These are phyloP conservation scores for Herpetospermum pedunculosum DNA, from an alignment of 306 rosid species.

Conservation along the genomic window DNA sequence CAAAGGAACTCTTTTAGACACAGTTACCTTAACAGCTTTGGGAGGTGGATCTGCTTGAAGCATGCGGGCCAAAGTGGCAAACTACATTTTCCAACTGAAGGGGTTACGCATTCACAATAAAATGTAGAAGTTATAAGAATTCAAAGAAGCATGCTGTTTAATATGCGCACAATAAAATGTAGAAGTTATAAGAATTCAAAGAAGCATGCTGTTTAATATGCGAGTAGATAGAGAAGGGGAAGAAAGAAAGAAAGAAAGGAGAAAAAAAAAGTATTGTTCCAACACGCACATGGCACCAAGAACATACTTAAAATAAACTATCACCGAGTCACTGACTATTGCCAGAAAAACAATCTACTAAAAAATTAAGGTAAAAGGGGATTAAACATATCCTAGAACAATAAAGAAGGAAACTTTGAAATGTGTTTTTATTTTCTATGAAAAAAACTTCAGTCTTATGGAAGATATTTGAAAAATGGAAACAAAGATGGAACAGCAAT, in stretches of 20 bases:
- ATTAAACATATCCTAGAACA: not conserved
- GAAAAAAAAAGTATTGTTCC: not conserved
- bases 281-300: not conserved
- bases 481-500: not conserved
- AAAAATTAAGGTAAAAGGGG: not conserved
- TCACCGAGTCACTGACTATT: not conserved
- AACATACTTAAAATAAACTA: not conserved
- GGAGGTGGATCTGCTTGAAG: conserved; percentile 99
- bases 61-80: conserved; percentile 87
- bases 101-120: not conserved
- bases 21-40: conserved; percentile 85
- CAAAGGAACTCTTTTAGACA: conserved; percentile 94
- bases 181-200: not conserved
- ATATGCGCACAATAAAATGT: conserved; percentile 4
- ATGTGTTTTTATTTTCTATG: not conserved
- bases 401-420: not conserved
- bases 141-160: not conserved
- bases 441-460: not conserved
- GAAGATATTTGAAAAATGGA: not conserved
- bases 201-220: not conserved
- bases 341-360: not conserved
- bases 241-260: not conserved
- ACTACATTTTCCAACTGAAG: conserved; percentile 34
- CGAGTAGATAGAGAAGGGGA: not conserved
- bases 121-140: not conserved